Conservation (phyloP, 805 yeast genomes). For the Torulaspora microellipsoides region DNA sequence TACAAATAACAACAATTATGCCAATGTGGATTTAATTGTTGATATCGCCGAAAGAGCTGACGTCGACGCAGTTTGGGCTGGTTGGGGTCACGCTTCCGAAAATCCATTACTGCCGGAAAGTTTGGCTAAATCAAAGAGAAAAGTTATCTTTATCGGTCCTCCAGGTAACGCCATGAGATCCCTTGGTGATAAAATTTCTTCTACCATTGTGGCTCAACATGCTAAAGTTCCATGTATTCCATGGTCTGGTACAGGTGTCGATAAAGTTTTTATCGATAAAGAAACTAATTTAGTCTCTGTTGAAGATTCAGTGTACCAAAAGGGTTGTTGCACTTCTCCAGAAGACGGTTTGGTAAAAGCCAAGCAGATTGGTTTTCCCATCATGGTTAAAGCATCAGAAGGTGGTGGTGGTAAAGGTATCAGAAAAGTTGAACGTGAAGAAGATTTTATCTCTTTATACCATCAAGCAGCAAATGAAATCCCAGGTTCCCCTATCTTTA, state of each 20-base stretch:
- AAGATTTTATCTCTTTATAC: conserved; percentile 69
- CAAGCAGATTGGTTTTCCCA: conserved; percentile 88
- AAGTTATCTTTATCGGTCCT: conserved; percentile 93
- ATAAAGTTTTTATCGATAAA: conserved; percentile 65
- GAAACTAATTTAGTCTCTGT: conserved; percentile 82
- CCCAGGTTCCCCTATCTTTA: conserved; percentile 98
- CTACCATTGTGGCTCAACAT: conserved; percentile 98
- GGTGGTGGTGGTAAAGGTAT: conserved; percentile 99
- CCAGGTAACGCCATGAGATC: conserved; percentile 99
- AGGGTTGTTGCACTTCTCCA: conserved; percentile 84
- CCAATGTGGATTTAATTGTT: conserved; percentile 94
- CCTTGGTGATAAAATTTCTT: conserved; percentile 96
- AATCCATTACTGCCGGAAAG: conserved; percentile 92
- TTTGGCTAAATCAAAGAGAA: conserved; percentile 88
- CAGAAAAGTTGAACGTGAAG: conserved; percentile 86
- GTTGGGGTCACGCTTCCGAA: conserved; percentile 99
- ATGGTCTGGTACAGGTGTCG: conserved; percentile 99
- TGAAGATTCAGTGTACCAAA: conserved; percentile 70
- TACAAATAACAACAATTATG: conserved; percentile 96
- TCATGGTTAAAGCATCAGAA: conserved; percentile 98
- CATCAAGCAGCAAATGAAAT: conserved; percentile 96
- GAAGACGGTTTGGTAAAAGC: conserved; percentile 90
- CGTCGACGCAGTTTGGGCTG: conserved; percentile 99
- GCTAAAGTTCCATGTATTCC: conserved; percentile 98
- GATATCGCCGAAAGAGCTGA: conserved; percentile 95